phyloP scores from a whole-genome alignment of 2,329 filamentous ascomycete species.

The Paecilomyces sp. region DNA sequence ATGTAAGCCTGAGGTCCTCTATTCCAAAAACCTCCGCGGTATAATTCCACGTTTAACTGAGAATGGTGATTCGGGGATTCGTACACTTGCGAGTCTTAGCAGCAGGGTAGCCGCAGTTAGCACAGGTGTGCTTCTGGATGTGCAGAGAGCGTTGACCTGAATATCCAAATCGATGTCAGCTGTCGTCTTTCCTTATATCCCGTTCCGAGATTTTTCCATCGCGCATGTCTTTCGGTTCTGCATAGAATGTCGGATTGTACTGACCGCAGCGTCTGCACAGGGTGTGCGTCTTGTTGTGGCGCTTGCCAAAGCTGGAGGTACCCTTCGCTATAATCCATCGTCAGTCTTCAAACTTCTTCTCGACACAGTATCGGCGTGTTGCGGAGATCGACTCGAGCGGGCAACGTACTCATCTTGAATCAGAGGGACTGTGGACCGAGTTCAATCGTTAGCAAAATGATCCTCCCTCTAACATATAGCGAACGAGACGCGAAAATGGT shows the following conservation, averaged over 20 bases:
- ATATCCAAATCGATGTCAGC: conserved; percentile 25
- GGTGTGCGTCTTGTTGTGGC: conserved; percentile 98
- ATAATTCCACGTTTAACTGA: conserved; percentile 24
- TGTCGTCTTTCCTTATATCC: conserved; percentile 7
- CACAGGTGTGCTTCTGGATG: conserved; percentile 99
- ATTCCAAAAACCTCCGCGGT: conserved; percentile 2
- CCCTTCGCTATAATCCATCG: conserved; percentile 55
- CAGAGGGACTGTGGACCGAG: conserved; percentile 34
- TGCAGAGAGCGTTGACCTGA: conserved; percentile 92
- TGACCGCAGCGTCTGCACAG: conserved; percentile 97
- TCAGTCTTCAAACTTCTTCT: conserved; percentile 32
- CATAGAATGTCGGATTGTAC: conserved; percentile 36
- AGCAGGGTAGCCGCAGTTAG: conserved; percentile 91
- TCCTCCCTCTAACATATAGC: conserved; percentile 1
- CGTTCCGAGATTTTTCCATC: conserved; percentile 5
- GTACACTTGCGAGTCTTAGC: conserved; percentile 98
- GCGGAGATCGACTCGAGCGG: conserved; percentile 15
- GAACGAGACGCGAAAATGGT: conserved; percentile 10
- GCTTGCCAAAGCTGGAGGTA: conserved; percentile 66
- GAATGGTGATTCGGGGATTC: conserved; percentile 29
- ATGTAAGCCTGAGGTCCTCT: conserved; percentile 15
- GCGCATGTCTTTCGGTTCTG: background rate
- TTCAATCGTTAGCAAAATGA: conserved; percentile 17
- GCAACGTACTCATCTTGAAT: conserved; percentile 53
- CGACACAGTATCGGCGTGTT: background rate